Evolutionary conservation across 345 rosid genomes (phyloP).

Genomic region (Carallia pectinifolia): DNA sequence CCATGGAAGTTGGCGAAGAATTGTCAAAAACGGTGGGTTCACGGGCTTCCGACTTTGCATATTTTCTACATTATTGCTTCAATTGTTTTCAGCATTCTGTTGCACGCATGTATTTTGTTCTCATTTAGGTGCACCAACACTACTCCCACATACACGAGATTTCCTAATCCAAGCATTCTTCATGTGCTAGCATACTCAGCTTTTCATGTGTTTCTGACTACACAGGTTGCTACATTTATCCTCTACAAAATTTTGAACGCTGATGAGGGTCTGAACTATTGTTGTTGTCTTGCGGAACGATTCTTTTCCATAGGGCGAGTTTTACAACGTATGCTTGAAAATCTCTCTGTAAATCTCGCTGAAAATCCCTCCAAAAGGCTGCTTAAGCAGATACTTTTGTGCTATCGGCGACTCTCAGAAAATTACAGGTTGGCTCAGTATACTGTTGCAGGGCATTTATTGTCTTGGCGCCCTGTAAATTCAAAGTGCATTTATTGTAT

Average conservation of each 20-base stretch:
- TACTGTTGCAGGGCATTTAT: neutral
- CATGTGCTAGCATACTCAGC: neutral
- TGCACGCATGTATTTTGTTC: too few species aligned
- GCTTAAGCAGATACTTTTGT: constrained; percentile 34
- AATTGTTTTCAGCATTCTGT: neutral
- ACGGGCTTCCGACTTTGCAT: neutral
- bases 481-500: too few species aligned
- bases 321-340: constrained; percentile 28
- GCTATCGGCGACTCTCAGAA: constrained; percentile 51
- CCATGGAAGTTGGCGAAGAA: constrained; percentile 48
- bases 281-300: constrained; percentile 36
- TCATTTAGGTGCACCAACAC: too few species aligned
- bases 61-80: neutral
- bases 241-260: constrained; percentile 31
- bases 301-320: constrained; percentile 24
- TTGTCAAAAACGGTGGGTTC: constrained; percentile 51
- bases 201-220: neutral
- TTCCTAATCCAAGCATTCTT: too few species aligned
- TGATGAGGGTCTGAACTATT: constrained; percentile 43
- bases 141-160: too few species aligned
- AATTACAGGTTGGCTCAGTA: constrained; percentile 38
- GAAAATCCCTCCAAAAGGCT: constrained; percentile 19
- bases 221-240: constrained; percentile 50
- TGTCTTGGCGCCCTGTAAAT: too few species aligned
- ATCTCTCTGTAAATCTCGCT: constrained; percentile 6